Conservation (phyloP, 768 basidiomycete species). For the Mycena kentingensis region DNA sequence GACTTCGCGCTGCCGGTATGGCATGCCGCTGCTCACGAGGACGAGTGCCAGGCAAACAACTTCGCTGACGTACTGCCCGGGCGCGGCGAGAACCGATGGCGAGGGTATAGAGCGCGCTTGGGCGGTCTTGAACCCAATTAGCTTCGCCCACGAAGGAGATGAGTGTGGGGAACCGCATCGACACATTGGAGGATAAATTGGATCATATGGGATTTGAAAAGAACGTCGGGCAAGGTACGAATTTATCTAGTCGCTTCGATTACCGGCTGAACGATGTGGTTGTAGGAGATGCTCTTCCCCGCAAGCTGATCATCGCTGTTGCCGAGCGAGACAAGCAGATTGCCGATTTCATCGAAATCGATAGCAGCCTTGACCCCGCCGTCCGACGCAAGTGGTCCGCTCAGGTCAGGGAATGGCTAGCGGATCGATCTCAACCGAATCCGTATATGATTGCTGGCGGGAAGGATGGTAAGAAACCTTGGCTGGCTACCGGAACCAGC, state of each 20-base stretch:
- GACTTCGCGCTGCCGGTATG: constrained; percentile 18
- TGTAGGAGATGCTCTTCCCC: constrained; percentile 1
- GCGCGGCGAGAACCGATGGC: constrained; percentile 18
- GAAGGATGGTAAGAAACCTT: neutral
- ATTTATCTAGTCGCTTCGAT: neutral
- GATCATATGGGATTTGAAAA: constrained; percentile 26
- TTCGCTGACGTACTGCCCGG: constrained; percentile 17
- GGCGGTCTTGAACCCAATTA: constrained; percentile 28
- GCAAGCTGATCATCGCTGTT: constrained; percentile 9
- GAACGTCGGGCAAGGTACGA: constrained; percentile 8
- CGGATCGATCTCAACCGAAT: neutral
- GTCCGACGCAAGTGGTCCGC: constrained; percentile 4
- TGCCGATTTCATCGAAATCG: neutral
- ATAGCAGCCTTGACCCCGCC: neutral
- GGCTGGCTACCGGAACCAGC: neutral
- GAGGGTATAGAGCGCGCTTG: constrained; percentile 30
- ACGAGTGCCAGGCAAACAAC: constrained; percentile 16
- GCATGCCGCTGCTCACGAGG: constrained; percentile 24
- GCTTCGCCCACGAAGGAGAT: constrained; percentile 34
- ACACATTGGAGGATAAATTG: constrained; percentile 30
- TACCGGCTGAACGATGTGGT: neutral
- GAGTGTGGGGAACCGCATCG: constrained; percentile 26
- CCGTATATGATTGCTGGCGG: neutral
- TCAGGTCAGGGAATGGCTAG: constrained; percentile 1
- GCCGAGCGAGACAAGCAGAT: constrained; percentile 10